Evolutionary conservation across 2,329 filamentous ascomycete species (phyloP), one percentile per base, ranked within the genome.

Genomic region (Botrytis porri): DNA sequence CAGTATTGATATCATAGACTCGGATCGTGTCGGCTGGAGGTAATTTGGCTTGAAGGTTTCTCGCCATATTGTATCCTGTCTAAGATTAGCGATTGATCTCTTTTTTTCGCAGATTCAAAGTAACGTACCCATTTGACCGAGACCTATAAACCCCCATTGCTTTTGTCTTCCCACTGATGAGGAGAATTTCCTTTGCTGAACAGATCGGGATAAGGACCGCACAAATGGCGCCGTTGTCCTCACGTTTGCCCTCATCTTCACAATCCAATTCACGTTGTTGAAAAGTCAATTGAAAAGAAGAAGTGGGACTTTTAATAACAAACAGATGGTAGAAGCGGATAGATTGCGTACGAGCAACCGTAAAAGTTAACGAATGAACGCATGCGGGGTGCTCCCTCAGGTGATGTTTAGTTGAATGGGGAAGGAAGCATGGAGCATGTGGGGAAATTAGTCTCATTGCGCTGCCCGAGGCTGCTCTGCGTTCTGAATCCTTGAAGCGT

Each of bases 11-110:
- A 80, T 93, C 91, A 78, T 89, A 88, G 45, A 93, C 82, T 74
- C 89, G 84, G 65, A 93, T 81, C 0, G 84, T 88, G 80, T 93
- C 91, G 16, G 85, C 84, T 35, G 84, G 82, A 5, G 89, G 87
- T 43, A 92, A 86, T 80, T 92, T 93, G 54, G 87, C 85, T 77
- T 90, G 86, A 8, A 93, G 84, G 78, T 93, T 93, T 80, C 86
- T 88, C 51, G 91, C 91, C 91, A 93, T 93, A 65, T 89, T 88
- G 76, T 89, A 93, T 65, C 91, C 90, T 92, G 74, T 69, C 25
- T 54, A 54, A 48, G 57, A 63, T 77, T 73, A 79, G 74, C 62
- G 61, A 76, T 66, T 73, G 70, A 73, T 41, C 32, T 41, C 12
- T 71, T 54, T 39, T 66, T n/a, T 22, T n/a, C 29, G 41, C 29